Base-by-base conservation (phyloP, 768 basidiomycete species). In the Pleurotus cornucopiae region DNA sequence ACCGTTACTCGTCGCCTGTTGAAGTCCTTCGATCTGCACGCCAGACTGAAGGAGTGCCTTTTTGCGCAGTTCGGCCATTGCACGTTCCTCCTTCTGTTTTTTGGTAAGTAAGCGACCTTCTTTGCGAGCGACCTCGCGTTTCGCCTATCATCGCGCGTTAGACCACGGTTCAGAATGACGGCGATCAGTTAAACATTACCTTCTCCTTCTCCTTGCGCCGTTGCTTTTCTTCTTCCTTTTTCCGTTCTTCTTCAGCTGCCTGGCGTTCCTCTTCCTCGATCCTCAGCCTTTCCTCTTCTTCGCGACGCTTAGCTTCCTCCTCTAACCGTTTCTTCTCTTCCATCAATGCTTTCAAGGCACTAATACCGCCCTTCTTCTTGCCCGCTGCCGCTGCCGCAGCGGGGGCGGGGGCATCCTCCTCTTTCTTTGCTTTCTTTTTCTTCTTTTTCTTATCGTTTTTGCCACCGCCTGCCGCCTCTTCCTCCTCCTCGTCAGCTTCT, bases 91-190 rank as follows among this genome's bases (percentile, higher is more conserved):
- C 71, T 94, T 96, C 69, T 98, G 95, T 72, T 95, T 97, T 71
- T 96, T 94, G n/a, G 96, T 98, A 49, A 98, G 79, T 21, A 96
- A 74, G 46, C 89, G 84, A 20, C 97, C 97, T 73, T 98, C 95
- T 69, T 94, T 96, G 80, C 90, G 93, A 12, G 90, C 87, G 51
- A 89, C 68, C 63, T 97, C 95, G 51, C 85, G 85, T 71, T 96
- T 97, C 45, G 83, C 88, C 94, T 95, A 65, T n/a, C 45, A 49
- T 38, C 58, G 54, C 45, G 46, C 39, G 34, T 26, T 26, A 26
- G 54, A 40, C 57, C 20, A 56, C 46, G 49, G 23, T 41, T 34
- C 51, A 40, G 25, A 52, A 39, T 57, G 53, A 41, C 25, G 6
- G 48, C 46, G 18, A 12, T 25, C 30, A 47, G 55, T 54, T 26